Conservation (phyloP, 345 rosid species). For the Hibiscus tridactylites region DNA sequence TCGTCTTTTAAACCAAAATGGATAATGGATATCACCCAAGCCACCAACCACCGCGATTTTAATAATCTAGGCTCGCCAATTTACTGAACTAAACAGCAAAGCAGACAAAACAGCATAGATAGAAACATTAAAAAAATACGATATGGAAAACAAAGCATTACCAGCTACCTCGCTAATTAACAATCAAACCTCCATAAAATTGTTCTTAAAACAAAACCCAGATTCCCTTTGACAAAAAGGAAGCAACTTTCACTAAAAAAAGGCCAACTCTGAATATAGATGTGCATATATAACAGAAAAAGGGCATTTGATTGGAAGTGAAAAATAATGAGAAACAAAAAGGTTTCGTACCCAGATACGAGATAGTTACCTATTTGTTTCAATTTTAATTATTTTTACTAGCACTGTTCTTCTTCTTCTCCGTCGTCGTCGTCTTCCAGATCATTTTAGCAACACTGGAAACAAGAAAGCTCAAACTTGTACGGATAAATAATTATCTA, state of each 20-base stretch:
- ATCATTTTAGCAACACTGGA: background rate
- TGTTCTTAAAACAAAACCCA: no score
- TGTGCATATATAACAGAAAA: no score
- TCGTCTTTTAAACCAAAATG: background rate
- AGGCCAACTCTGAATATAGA: no score
- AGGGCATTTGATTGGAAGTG: background rate
- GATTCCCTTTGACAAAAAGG: no score
- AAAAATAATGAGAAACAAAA: background rate
- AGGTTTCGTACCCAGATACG: background rate
- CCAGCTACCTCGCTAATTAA: constrained; percentile 15
- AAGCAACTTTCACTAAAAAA: no score
- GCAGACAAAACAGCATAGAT: constrained; percentile 7
- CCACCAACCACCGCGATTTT: background rate
- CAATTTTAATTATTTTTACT: background rate
- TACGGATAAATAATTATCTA: background rate
- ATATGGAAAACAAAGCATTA: background rate
- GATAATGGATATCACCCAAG: background rate
- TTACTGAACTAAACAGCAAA: constrained; percentile 15
- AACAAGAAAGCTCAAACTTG: background rate
- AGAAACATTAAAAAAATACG: background rate
- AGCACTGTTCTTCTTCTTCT: background rate
- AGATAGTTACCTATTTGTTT: background rate
- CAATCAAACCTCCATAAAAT: no score
- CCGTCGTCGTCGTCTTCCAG: background rate
- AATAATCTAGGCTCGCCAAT: background rate